Conservation (phyloP, 2,329 filamentous ascomycete species). For the Metarhizium brunneum region DNA sequence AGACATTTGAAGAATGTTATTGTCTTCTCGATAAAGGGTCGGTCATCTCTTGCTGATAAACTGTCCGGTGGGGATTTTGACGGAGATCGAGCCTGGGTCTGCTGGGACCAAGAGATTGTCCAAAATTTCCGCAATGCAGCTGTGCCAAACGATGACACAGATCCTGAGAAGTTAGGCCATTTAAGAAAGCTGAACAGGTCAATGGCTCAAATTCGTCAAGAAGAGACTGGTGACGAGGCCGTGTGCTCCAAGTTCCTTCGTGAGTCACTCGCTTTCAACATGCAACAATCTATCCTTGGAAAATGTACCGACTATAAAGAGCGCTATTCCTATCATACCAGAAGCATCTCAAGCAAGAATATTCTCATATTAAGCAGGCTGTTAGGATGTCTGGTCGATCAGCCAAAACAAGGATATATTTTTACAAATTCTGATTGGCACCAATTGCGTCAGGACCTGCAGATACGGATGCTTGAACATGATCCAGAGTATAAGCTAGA, state of each 20-base stretch:
- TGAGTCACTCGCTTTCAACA: constrained; percentile 48
- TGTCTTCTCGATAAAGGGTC: constrained; percentile 60
- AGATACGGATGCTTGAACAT: constrained; percentile 10
- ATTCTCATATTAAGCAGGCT: constrained; percentile 42
- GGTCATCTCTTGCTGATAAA: constrained; percentile 55
- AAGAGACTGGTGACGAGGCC: constrained; percentile 18
- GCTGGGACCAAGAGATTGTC: constrained; percentile 61
- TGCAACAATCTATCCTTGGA: constrained; percentile 49
- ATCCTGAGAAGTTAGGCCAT: constrained; percentile 36
- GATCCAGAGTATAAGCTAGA: constrained; percentile 36
- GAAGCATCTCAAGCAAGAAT: constrained; percentile 33
- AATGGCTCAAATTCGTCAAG: constrained; percentile 33
- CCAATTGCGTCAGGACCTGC: constrained; percentile 19
- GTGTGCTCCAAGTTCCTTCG: constrained; percentile 36
- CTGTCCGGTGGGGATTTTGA: constrained; percentile 77
- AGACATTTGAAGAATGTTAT: constrained; percentile 67
- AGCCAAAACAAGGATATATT: constrained; percentile 43
- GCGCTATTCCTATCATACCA: constrained; percentile 48
- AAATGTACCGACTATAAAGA: constrained; percentile 57
- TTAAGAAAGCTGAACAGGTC: constrained; percentile 38
- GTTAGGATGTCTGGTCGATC: constrained; percentile 46
- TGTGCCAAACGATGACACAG: constrained; percentile 16
- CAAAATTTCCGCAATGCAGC: constrained; percentile 55
- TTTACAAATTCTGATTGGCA: constrained; percentile 36
- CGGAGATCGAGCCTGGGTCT: constrained; percentile 69